A percentile compares a stretch with the other conserved stretches of the same genome.
phyloP scores from a whole-genome alignment of 176 grass and related monocot species.

The Echinochloa phyllopogon region DNA sequence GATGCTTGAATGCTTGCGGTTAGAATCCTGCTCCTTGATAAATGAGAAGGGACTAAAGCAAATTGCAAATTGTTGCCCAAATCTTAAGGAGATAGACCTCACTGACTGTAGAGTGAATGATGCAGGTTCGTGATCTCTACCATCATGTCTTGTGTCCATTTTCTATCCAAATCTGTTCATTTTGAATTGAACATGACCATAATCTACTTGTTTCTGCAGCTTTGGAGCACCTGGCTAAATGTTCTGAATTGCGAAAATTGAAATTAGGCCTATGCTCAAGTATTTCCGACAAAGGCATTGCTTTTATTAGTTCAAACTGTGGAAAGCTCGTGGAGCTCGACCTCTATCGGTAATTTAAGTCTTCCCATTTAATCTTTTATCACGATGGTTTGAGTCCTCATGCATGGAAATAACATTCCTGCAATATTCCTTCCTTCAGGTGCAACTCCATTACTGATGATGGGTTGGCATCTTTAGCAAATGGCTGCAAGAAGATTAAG shows the following conservation, averaged over 20 bases:
- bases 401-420: constrained; percentile 1
- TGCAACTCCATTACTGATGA: constrained; percentile 76
- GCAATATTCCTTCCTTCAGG: constrained; percentile 43
- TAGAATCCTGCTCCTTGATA: constrained; percentile 87
- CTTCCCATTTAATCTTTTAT: constrained; percentile 18
- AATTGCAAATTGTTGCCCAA: constrained; percentile 64
- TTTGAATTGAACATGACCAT: constrained; percentile 24
- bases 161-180: constrained; percentile 16
- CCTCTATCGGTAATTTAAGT: constrained; percentile 75
- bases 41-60: constrained; percentile 78
- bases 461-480: constrained; percentile 75
- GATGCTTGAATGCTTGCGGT: constrained; percentile 63
- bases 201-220: constrained; percentile 61
- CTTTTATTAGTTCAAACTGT: constrained; percentile 74
- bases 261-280: constrained; percentile 86
- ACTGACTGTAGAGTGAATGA: constrained; percentile 88
- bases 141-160: constrained; percentile 3
- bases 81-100: constrained; percentile 92
- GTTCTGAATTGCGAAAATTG: constrained; percentile 75
- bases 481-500: constrained; percentile 82
- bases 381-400: not conserved
- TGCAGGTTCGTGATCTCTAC: constrained; percentile 53
- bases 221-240: constrained; percentile 75
- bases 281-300: constrained; percentile 74
- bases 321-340: constrained; percentile 80